These are phyloP conservation scores for Sporothrix curviconia DNA, from an alignment of 2,329 filamentous ascomycete genomes.

Conservation along the genomic window DNA sequence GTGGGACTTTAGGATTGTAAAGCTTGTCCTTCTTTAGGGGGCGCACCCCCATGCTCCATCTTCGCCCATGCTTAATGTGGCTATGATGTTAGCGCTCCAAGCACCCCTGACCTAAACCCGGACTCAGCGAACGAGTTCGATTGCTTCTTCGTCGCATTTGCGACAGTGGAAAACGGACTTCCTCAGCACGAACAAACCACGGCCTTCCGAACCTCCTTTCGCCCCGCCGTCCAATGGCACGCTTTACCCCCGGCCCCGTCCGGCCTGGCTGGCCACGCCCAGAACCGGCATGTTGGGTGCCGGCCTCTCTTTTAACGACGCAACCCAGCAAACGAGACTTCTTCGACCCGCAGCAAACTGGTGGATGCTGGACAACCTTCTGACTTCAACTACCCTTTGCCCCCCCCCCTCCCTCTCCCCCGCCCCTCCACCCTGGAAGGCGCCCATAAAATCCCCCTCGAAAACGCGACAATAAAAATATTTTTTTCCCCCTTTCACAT, in stretches of 20 bases:
- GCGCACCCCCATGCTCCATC: neutral
- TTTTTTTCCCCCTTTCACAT: no score
- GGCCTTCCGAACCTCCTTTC: conserved; percentile 40
- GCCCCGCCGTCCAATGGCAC: conserved; percentile 42
- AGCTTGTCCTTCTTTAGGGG: conserved; percentile 27
- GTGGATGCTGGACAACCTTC: conserved; percentile 83
- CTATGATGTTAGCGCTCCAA: conserved; percentile 25
- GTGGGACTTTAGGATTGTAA: conserved; percentile 65
- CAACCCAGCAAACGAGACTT: conserved; percentile 60
- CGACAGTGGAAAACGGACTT: conserved; percentile 57
- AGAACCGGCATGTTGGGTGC: conserved; percentile 41
- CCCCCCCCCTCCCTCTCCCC: no score
- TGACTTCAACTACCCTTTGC: conserved; percentile 67
- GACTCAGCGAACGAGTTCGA: conserved; percentile 71
- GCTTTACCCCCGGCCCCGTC: conserved; percentile 46
- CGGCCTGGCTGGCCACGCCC: conserved; percentile 36
- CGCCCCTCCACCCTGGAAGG: no score
- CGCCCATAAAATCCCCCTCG: no score
- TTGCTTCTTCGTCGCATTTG: conserved; percentile 59
- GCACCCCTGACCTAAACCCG: conserved; percentile 81
- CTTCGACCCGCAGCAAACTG: conserved; percentile 86
- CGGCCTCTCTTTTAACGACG: conserved; percentile 52
- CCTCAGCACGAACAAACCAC: conserved; percentile 35
- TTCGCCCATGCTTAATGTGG: neutral
- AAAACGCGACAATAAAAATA: no score